phyloP scores from a whole-genome alignment of 768 basidiomycete species.

The Pleurotus sapidus region DNA sequence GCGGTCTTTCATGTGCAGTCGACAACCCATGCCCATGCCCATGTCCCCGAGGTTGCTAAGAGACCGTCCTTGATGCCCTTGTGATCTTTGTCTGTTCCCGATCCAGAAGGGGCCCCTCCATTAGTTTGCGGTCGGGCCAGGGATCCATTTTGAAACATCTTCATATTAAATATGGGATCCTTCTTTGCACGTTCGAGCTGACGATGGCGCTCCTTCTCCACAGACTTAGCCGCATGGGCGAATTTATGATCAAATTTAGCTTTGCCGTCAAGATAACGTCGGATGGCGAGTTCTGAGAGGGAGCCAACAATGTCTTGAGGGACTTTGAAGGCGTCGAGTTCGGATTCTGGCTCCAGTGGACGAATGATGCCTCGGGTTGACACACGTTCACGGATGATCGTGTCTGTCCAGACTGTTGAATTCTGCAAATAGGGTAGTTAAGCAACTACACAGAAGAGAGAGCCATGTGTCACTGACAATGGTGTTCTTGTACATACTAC shows the following conservation, averaged over 20 bases:
- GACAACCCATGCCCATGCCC: slow-evolving; percentile 86
- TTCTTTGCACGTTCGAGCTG: slow-evolving; percentile 63
- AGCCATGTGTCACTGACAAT: slow-evolving; percentile 32
- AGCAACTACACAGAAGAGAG: background rate
- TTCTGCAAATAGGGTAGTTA: slow-evolving; percentile 23
- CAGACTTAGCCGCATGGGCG: slow-evolving; percentile 44
- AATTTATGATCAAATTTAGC: slow-evolving; percentile 68
- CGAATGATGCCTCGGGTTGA: slow-evolving; percentile 81
- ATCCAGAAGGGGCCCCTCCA: slow-evolving; percentile 13
- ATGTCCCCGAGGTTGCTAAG: slow-evolving; percentile 47
- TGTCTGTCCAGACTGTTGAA: slow-evolving; percentile 35
- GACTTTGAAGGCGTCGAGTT: slow-evolving; percentile 65
- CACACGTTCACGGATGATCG: slow-evolving; percentile 91
- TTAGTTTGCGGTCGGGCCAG: slow-evolving; percentile 13
- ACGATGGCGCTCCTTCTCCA: slow-evolving; percentile 66
- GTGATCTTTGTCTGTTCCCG: slow-evolving; percentile 2
- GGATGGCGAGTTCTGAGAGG: slow-evolving; percentile 70
- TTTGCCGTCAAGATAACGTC: slow-evolving; percentile 71
- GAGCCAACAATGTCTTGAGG: slow-evolving; percentile 66
- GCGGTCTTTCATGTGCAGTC: slow-evolving; percentile 79
- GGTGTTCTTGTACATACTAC: slow-evolving; percentile 49
- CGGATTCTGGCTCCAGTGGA: slow-evolving; percentile 67
- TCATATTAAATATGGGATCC: slow-evolving; percentile 56
- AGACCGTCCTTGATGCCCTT: slow-evolving; percentile 33
- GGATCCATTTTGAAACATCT: slow-evolving; percentile 36